Percentiles rank a stretch among this genome's conserved stretches.
These are phyloP conservation scores for Cutaneotrichosporon mucoides DNA, from an alignment of 1,284 basidiomycete genomes.

Conservation along the genomic window DNA sequence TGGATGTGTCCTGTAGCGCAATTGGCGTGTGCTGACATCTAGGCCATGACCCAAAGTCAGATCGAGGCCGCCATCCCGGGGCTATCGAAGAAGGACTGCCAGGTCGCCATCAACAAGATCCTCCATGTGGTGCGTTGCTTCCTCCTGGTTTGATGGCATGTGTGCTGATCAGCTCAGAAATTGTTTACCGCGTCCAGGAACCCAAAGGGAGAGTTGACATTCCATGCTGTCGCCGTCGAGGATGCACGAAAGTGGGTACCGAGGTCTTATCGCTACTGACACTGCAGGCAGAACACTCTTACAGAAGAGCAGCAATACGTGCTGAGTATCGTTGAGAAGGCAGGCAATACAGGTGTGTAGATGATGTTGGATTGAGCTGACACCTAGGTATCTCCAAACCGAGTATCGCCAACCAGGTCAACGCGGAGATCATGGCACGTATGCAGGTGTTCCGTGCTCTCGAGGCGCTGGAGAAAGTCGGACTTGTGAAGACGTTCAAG, in stretches of 20 bases:
- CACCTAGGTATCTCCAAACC: constrained; percentile 25
- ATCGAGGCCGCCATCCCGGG: constrained; percentile 28
- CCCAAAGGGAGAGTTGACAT: constrained; percentile 24
- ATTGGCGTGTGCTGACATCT: too few relatives aligned
- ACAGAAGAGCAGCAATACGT: constrained; percentile 39
- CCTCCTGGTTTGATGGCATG: neutral
- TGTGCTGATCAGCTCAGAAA: constrained; percentile 10
- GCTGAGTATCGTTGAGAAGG: constrained; percentile 24
- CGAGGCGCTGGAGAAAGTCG: constrained; percentile 35
- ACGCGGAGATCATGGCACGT: constrained; percentile 31
- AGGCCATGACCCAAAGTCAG: constrained; percentile 30
- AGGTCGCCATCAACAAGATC: constrained; percentile 22
- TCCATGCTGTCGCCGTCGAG: constrained; percentile 30
- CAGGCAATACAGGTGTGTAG: constrained; percentile 21
- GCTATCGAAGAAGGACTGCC: constrained; percentile 24
- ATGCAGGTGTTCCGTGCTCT: constrained; percentile 37
- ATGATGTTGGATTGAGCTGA: neutral
- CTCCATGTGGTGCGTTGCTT: constrained; percentile 19
- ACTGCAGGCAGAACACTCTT: constrained; percentile 27
- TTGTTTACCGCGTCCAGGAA: constrained; percentile 22
- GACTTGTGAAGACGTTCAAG: constrained; percentile 44
- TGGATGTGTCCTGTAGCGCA: neutral
- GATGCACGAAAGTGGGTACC: constrained; percentile 35
- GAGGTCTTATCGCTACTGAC: neutral
- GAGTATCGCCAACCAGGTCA: constrained; percentile 26